Conservation (phyloP, 2,329 filamentous ascomycete species). For the Colletotrichum coccodes region DNA sequence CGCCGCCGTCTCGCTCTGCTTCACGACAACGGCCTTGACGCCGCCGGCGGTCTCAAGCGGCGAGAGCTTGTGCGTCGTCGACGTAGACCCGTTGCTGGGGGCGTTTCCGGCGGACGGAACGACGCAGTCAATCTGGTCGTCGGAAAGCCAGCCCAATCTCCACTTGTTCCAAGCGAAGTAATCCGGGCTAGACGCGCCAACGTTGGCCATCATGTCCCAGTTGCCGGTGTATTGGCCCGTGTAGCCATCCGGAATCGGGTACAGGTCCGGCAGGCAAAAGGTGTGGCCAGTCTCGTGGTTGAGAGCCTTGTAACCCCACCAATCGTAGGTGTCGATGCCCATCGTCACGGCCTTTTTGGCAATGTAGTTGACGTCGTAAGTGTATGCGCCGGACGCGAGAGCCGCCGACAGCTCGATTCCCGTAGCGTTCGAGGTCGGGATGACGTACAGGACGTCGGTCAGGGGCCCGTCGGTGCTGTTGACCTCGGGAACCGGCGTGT, state of each 20-base stretch:
- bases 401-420: conserved; percentile 41
- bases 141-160: conserved; percentile 48
- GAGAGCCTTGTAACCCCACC: conserved; percentile 45
- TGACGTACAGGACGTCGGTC: conserved; percentile 42
- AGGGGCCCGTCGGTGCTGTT: conserved; percentile 27
- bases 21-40: conserved; percentile 42
- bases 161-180: conserved; percentile 52
- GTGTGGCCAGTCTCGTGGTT: conserved; percentile 51
- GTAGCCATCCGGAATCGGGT: conserved; percentile 41
- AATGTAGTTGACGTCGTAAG: conserved; percentile 37
- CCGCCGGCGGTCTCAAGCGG: conserved; percentile 37
- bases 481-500: conserved; percentile 8
- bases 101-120: conserved; percentile 16
- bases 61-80: conserved; percentile 39
- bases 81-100: neutral
- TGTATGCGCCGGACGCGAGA: conserved; percentile 37
- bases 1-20: conserved; percentile 35
- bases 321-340: conserved; percentile 42
- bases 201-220: conserved; percentile 49
- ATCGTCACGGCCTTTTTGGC: conserved; percentile 45
- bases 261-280: conserved; percentile 50
- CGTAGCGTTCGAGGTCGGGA: conserved; percentile 39
- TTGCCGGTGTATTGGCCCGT: conserved; percentile 46
- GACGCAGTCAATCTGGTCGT: conserved; percentile 46
- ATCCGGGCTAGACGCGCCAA: conserved; percentile 45